These are phyloP conservation scores for Eleusine indica DNA, from an alignment of 176 grass and related monocot genomes.

Conservation along the genomic window DNA sequence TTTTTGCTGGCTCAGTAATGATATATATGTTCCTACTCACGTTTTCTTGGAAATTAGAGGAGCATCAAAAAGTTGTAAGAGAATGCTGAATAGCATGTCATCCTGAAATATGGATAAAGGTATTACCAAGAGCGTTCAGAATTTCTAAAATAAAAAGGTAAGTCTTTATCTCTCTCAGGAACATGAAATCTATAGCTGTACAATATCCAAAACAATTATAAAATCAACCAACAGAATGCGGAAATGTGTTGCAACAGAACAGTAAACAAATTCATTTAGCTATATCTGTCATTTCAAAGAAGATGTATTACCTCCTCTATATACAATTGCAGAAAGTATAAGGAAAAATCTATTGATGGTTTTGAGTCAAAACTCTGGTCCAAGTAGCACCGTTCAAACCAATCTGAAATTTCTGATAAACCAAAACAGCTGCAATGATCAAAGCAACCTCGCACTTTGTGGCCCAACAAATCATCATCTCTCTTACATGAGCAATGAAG, in stretches of 20 bases:
- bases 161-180: not conserved
- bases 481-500: slow-evolving; percentile 55
- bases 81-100: slow-evolving; percentile 75
- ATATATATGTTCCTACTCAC: slow-evolving; percentile 51
- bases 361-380: slow-evolving; percentile 47
- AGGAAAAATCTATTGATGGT: slow-evolving; percentile 56
- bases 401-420: slow-evolving; percentile 70
- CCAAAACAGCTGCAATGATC: slow-evolving; percentile 56
- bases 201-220: not conserved
- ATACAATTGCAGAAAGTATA: slow-evolving; percentile 84
- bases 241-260: slow-evolving; percentile 6
- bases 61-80: slow-evolving; percentile 78
- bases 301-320: slow-evolving; percentile 79
- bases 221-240: slow-evolving; percentile 17
- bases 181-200: not conserved
- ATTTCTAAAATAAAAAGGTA: slow-evolving; percentile 14
- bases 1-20: slow-evolving; percentile 1
- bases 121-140: slow-evolving; percentile 17
- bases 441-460: slow-evolving; percentile 43
- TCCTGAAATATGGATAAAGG: slow-evolving; percentile 62
- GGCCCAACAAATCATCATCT: slow-evolving; percentile 36
- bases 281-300: slow-evolving; percentile 20
- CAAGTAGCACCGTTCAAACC: slow-evolving; percentile 69
- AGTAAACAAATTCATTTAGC: not conserved
- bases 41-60: slow-evolving; percentile 53